Conservation (phyloP, 192 early-diverging fungal species). For the Coemansia sp. region DNA sequence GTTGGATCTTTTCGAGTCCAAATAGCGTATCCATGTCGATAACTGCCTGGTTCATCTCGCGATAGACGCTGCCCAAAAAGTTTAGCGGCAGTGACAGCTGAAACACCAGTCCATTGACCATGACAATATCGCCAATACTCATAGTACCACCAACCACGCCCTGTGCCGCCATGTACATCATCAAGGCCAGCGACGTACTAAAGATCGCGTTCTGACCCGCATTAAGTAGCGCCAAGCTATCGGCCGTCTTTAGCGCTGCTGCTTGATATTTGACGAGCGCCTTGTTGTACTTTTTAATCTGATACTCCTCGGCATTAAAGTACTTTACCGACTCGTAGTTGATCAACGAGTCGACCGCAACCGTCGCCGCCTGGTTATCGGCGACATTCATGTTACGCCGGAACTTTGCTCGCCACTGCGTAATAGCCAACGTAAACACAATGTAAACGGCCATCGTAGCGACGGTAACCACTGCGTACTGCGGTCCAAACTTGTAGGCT, state of each 20-base stretch:
- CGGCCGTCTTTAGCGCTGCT: constrained; percentile 89
- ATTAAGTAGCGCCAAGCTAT: constrained; percentile 89
- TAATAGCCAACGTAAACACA: constrained; percentile 85
- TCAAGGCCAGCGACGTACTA: constrained; percentile 83
- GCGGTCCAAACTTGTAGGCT: constrained; percentile 63
- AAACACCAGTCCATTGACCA: constrained; percentile 99
- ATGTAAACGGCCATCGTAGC: constrained; percentile 79
- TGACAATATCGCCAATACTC: constrained; percentile 97
- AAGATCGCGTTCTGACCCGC: constrained; percentile 97
- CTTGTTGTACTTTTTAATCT: constrained; percentile 86
- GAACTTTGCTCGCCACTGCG: constrained; percentile 84
- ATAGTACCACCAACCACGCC: constrained; percentile 79
- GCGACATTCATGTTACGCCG: constrained; percentile 93
- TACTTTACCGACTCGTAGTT: constrained; percentile 99
- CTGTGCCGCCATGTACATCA: constrained; percentile 97
- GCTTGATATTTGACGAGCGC: constrained; percentile 90
- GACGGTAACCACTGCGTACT: constrained; percentile 64
- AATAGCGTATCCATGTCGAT: constrained; percentile 99
- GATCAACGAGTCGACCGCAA: constrained; percentile 93
- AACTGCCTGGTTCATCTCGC: constrained; percentile 92
- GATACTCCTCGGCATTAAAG: constrained; percentile 93
- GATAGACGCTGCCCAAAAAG: constrained; percentile 97
- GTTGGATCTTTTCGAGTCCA: constrained; percentile 67
- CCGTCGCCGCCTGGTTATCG: constrained; percentile 93
- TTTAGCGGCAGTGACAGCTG: constrained; percentile 97